Base-by-base conservation (phyloP, 495 filamentous ascomycete species). In the Bryoglossum gracile region DNA sequence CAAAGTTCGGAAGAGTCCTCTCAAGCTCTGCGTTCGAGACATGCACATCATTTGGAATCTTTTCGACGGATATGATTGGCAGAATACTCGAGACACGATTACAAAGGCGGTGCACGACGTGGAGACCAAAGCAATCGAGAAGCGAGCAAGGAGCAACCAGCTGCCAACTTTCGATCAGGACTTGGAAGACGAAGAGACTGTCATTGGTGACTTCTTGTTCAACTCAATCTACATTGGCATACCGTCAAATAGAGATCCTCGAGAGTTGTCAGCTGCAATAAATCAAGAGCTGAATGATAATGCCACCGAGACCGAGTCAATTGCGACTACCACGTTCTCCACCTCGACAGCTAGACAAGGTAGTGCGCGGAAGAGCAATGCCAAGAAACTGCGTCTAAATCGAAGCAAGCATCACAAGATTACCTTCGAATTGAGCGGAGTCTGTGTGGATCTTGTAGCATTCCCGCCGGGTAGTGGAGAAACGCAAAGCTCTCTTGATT, bases 181-280 rank as follows among this genome's bases (percentile, higher is more conserved):
- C 11, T 67, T 69, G n/a, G 73, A 80, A 18, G 68, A 77, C 24
- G 81, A 87, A 8, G 89, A 95, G 18, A 84, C 84, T 1, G 82
- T 91, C 13, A 94, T 97, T 63, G 89, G 83, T 1, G 92, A 97
- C 62, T 94, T 89, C 59, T 74, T 99, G 17, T 99, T 99, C 76
- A 96, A 97, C 57, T 97, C 92, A 0, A 95, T 99, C 40, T 99
- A 96, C 67, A 94, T 99, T 46, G 90, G 86, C 17, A 87, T 99
- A 37, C 84, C 89, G 3, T 75, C 84, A 14, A 94, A 89, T 54
- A 79, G 81, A 40, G 90, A 96, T 59, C 87, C 88, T 6, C 74
- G 73, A 8, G 87, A 94, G 26, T 73, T 97, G 13, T 70, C 84
- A 8, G 78, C 76, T 22, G 86, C 86, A 39, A 91, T 99, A 64